Base-by-base conservation (phyloP, 345 rosid species). In the Zanthoxylum bungeanum region DNA sequence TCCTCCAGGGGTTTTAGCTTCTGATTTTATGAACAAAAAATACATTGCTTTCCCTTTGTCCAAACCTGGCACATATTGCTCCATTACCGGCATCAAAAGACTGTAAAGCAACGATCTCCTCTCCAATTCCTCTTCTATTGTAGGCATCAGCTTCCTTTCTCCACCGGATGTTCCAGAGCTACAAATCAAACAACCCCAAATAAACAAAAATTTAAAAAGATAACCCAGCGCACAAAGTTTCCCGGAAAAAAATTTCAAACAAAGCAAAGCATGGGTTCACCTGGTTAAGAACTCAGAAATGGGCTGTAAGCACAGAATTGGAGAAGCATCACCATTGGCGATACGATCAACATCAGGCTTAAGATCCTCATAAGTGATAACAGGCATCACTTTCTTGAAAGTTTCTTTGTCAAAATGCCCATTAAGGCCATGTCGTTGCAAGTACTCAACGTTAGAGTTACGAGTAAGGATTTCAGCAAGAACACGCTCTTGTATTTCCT, bases 141-240 rank as follows among this genome's bases (percentile, higher is more conserved):
- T 83, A 14, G 89, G 89, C 89, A 85, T 85, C 87, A 85, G 16
- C 70, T 85, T 85, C 68, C 89, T 83, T 65, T 85, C 87, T n/a
- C 87, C 89, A 37, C 81, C 87, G 25, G 89, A 85, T 24, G 89
- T 85, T 22, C 89, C 89, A 31, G 89, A 85, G 72, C 89, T 85
- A 64, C 31, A 58, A n/a, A 56, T 31, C 4, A 60, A 53, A 44
- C 22, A 27, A 3, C 25, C 72, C 70, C 61, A 37, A 70, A n/a
- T 36, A 7, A 55, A 60, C 19, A 9, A 69, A 24, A 31, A 10
- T 5, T 31, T 31, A n/a, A n/a, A n/a, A n/a, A n/a, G n/a, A n/a
- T n/a, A n/a, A n/a, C n/a, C n/a, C n/a, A n/a, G n/a, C n/a, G n/a
- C n/a, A n/a, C n/a, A n/a, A n/a, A n/a, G n/a, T n/a, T n/a, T n/a